Evolutionary conservation across 2,329 filamentous ascomycete genomes (phyloP).

Genomic region (Periconia sp.): DNA sequence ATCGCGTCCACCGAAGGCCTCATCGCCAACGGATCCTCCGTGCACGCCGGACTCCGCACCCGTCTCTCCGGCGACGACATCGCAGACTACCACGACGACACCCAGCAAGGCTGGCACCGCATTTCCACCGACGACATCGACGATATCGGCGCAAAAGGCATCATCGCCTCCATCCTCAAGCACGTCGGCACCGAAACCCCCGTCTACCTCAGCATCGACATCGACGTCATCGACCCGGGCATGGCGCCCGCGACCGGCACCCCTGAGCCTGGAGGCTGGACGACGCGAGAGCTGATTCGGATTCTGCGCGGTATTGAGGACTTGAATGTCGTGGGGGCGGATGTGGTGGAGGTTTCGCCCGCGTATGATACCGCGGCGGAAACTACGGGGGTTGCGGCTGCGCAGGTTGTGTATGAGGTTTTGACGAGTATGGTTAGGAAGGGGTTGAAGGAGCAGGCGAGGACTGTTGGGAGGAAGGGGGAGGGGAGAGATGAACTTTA

Average conservation of each 20-base stretch:
- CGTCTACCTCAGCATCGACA: constrained; percentile 80
- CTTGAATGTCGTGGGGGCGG: constrained; percentile 83
- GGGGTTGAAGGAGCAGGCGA: constrained; percentile 47
- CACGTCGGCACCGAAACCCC: constrained; percentile 73
- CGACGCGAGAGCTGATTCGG: constrained; percentile 80
- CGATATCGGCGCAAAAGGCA: constrained; percentile 71
- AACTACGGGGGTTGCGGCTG: constrained; percentile 78
- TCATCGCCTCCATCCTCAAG: constrained; percentile 70
- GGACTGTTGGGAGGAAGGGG: constrained; percentile 16
- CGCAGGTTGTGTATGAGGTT: constrained; percentile 85
- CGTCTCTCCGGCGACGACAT: constrained; percentile 66
- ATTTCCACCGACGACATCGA: constrained; percentile 88
- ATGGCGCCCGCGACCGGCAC: constrained; percentile 80
- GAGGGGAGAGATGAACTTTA: constrained; percentile 31
- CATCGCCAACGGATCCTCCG: constrained; percentile 71
- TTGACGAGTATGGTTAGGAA: constrained; percentile 73
- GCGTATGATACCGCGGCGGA: constrained; percentile 81
- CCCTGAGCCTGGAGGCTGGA: constrained; percentile 89
- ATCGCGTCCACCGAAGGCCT: constrained; percentile 79
- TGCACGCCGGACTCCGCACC: constrained; percentile 82
- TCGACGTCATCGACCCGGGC: constrained; percentile 77
- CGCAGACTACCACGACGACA: constrained; percentile 72
- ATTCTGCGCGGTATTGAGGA: constrained; percentile 80
- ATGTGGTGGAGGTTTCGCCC: constrained; percentile 86
- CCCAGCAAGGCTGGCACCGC: constrained; percentile 74